phyloP scores from a whole-genome alignment of 2,329 filamentous ascomycete genomes.

The Cordyceps farinosa region DNA sequence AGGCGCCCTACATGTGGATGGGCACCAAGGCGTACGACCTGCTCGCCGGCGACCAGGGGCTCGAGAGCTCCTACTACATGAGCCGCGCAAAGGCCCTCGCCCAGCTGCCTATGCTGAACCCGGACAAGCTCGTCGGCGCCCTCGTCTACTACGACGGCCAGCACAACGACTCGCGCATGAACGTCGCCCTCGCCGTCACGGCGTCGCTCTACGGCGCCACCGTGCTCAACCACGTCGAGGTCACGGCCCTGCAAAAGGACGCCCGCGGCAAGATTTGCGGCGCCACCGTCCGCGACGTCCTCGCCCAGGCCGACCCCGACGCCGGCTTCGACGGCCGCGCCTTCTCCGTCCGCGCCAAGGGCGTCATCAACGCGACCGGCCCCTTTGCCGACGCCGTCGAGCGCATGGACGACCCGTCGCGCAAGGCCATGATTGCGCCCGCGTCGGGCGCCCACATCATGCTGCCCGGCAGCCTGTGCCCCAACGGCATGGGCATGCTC shows the following conservation, averaged over 20 bases:
- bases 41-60: conserved; percentile 75
- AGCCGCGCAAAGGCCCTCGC: conserved; percentile 73
- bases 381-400: conserved; percentile 78
- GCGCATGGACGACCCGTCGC: conserved; percentile 70
- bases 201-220: conserved; percentile 77
- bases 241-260: conserved; percentile 71
- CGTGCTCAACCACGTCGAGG: conserved; percentile 76
- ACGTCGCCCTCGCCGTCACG: conserved; percentile 76
- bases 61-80: conserved; percentile 79
- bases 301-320: conserved; percentile 60
- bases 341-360: conserved; percentile 72
- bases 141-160: conserved; percentile 85
- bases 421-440: conserved; percentile 72
- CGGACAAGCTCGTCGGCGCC: conserved; percentile 69
- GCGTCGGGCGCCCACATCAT: conserved; percentile 81
- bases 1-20: conserved; percentile 70
- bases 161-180: conserved; percentile 86
- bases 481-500: conserved; percentile 76
- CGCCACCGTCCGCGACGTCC: conserved; percentile 53
- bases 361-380: conserved; percentile 79
- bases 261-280: conserved; percentile 65
- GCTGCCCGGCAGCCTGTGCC: conserved; percentile 74
- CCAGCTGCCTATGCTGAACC: conserved; percentile 74
- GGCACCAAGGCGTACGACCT: conserved; percentile 77
- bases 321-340: conserved; percentile 42